Evolutionary conservation across 2,329 filamentous ascomycete species (phyloP).

Genomic region (Cercospora citrullina): DNA sequence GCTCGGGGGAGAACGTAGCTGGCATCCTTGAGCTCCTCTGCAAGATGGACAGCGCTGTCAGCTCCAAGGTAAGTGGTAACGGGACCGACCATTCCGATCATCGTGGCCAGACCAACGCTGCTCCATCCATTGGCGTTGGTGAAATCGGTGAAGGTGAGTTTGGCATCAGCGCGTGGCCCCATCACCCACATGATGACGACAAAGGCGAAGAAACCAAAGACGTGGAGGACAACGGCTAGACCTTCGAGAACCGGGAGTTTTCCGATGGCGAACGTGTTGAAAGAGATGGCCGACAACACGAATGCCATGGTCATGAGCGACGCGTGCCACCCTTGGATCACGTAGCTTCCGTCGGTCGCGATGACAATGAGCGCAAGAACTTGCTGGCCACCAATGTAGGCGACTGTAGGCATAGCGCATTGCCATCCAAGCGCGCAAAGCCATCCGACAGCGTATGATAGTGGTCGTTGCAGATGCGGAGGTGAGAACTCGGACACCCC

Average conservation of each 20-base stretch:
- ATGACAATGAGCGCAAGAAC: constrained; percentile 34
- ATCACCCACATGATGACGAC: constrained; percentile 35
- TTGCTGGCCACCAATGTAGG: constrained; percentile 33
- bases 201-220: constrained; percentile 37
- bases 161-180: constrained; percentile 24
- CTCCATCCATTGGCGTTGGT: constrained; percentile 32
- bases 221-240: constrained; percentile 33
- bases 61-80: constrained; percentile 43
- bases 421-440: constrained; percentile 37
- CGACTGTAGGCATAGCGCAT: constrained; percentile 32
- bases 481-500: constrained; percentile 50
- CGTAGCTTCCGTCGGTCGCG: constrained; percentile 26
- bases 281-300: constrained; percentile 30
- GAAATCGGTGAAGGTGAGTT: constrained; percentile 32
- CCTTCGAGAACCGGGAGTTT: constrained; percentile 35
- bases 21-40: constrained; percentile 37
- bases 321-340: constrained; percentile 29
- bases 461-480: constrained; percentile 55
- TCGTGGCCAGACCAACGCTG: constrained; percentile 28
- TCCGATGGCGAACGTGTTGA: constrained; percentile 36
- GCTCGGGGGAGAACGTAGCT: constrained; percentile 34
- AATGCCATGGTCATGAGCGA: constrained; percentile 31
- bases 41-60: constrained; percentile 43
- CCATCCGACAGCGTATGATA: constrained; percentile 55
- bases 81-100: constrained; percentile 34